Base-by-base conservation (phyloP, 208 protist genomes). In the Crithidia brevicula region DNA sequence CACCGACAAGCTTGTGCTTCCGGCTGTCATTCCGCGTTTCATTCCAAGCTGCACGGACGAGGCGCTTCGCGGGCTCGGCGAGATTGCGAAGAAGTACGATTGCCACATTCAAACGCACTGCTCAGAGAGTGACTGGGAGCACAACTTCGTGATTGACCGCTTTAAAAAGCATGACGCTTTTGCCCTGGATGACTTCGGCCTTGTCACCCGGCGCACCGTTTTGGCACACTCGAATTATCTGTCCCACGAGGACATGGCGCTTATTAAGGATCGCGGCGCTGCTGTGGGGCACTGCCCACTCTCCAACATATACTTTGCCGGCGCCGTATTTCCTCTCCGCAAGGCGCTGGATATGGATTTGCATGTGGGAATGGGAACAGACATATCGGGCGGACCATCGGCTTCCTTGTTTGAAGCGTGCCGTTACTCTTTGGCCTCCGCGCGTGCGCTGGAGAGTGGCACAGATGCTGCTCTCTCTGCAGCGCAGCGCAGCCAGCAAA, bases 21-120 rank as follows among this genome's bases (percentile, higher is more conserved):
- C 97, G 15, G 74, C 97, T 13, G 67, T 98, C 5, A 94, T 92
- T 22, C 97, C 97, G 10, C 87, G 97, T 42, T 99, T 99, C 81
- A 91, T 97, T 54, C 95, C 95, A 18, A 92, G 95, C 18, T 98
- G 97, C 82, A 88, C 73, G 13, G 49, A 79, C 27, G 82, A 88
- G 67, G 73, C 97, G 6, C 80, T 99, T 43, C 51, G 72, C 25
- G 89, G 86, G 4, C 77, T 98, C 1, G 87, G 88, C 31, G 69
- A 81, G 43, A 68, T 98, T 4, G 87, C 69, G 1, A 58, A 77
- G 27, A 86, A 88, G 72, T 82, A 95, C 66, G 63, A 75, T n/a
- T 91, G 82, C 57, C 83, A 94, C 65, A 68, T 94, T 0, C 85
- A 91, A 61, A 89, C 81, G 23, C 81, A 92, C 67, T 91, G 87